Percentiles rank a stretch among this genome's conserved stretches.
Evolutionary conservation across 2,329 filamentous ascomycete genomes (phyloP).

Genomic region (Aurifilum marmelostoma): DNA sequence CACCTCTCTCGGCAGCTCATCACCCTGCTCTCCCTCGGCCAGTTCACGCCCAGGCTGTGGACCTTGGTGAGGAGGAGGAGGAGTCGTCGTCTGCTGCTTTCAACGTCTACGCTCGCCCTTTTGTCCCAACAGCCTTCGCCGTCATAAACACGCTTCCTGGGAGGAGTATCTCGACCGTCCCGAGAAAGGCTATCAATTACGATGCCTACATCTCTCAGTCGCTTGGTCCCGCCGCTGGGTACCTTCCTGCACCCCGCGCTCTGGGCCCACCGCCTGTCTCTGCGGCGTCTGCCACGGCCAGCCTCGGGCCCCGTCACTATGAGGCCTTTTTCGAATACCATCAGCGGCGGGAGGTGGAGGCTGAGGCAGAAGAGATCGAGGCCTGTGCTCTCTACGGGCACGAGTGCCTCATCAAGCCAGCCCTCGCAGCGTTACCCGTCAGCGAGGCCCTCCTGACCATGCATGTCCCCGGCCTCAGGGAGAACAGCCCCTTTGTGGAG

Average conservation of each 20-base stretch:
- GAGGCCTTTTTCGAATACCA: conserved; percentile 30
- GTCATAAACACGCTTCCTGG: conserved; percentile 30
- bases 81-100: conserved; percentile 24
- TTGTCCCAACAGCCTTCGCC: conserved; percentile 29
- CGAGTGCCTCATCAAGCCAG: conserved; percentile 19
- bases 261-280: not conserved
- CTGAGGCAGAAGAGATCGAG: conserved; percentile 29
- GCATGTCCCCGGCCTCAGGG: conserved; percentile 33
- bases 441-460: conserved; percentile 22
- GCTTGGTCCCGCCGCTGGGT: conserved; percentile 19
- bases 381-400: conserved; percentile 31
- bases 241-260: conserved; percentile 16
- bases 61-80: conserved; percentile 8
- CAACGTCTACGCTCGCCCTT: conserved; percentile 32
- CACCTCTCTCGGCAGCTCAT: not conserved
- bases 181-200: conserved; percentile 24
- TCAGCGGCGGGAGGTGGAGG: conserved; percentile 26
- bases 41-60: not conserved
- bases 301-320: conserved; percentile 24
- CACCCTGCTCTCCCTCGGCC: not conserved
- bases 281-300: not conserved
- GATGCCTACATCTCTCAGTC: conserved; percentile 16
- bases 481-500: conserved; percentile 32
- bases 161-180: conserved; percentile 14
- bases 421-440: conserved; percentile 11